phyloP scores from a whole-genome alignment of 78 protist genomes.

The Isochrysis galbana region DNA sequence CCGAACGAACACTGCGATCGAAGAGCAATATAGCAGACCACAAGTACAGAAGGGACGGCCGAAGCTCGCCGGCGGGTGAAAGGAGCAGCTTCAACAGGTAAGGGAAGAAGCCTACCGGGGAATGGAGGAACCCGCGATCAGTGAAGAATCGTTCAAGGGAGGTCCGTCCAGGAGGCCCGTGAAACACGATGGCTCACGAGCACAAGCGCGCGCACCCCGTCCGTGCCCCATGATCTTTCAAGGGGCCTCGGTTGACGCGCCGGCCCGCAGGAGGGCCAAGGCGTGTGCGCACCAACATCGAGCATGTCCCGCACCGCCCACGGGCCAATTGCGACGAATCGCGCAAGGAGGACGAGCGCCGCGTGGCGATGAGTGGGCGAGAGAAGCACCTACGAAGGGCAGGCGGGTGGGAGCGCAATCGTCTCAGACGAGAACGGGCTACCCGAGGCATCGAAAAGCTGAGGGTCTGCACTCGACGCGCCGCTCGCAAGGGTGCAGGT shows the following conservation, averaged over 20 bases:
- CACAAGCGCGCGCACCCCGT: too few relatives aligned
- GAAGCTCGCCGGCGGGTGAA: slow-evolving; percentile 34
- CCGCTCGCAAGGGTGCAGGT: too few relatives aligned
- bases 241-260: too few relatives aligned
- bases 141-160: too few relatives aligned
- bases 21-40: slow-evolving; percentile 81
- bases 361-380: slow-evolving; percentile 86
- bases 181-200: too few relatives aligned
- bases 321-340: slow-evolving; percentile 89
- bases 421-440: background rate
- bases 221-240: too few relatives aligned
- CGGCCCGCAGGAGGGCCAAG: too few relatives aligned
- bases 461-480: too few relatives aligned
- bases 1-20: slow-evolving; percentile 74
- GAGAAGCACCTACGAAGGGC: slow-evolving; percentile 64
- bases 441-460: too few relatives aligned
- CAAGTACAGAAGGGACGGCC: slow-evolving; percentile 72
- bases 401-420: background rate
- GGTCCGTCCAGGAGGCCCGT: too few relatives aligned
- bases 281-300: too few relatives aligned
- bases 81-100: slow-evolving; percentile 90
- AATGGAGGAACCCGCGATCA: too few relatives aligned
- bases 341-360: slow-evolving; percentile 87
- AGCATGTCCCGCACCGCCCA: slow-evolving; percentile 93
- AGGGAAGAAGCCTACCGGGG: slow-evolving; percentile 97